Percentiles rank a stretch among this genome's conserved stretches.
These are phyloP conservation scores for Amanita subjunquillea DNA, from an alignment of 768 basidiomycete genomes.

Conservation along the genomic window DNA sequence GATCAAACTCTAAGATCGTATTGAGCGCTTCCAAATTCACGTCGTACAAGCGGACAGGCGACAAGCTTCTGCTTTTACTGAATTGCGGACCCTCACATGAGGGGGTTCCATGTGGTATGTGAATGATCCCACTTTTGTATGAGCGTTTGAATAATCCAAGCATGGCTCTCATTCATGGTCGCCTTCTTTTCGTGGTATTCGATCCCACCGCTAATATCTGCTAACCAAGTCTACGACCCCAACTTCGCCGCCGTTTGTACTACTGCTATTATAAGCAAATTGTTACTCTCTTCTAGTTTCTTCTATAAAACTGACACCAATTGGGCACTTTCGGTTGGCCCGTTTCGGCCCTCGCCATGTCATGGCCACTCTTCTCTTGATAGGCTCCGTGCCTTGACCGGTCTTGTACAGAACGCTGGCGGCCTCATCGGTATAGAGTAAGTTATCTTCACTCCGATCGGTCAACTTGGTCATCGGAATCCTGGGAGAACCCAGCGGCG, in stretches of 20 bases:
- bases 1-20: neutral
- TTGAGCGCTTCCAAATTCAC: neutral
- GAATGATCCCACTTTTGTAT: too few relatives aligned
- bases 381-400: slow-evolving; percentile 47
- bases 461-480: slow-evolving; percentile 44
- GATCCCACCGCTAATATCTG: neutral
- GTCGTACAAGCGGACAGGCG: neutral
- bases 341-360: slow-evolving; percentile 43
- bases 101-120: neutral
- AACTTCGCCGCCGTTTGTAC: neutral
- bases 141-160: neutral
- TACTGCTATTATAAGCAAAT: neutral
- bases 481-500: slow-evolving; percentile 27
- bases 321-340: slow-evolving; percentile 34
- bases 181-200: slow-evolving; percentile 2
- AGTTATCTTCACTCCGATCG: neutral
- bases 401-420: slow-evolving; percentile 27
- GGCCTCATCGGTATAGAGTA: slow-evolving; percentile 11
- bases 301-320: neutral
- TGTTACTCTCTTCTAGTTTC: neutral
- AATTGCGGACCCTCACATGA: neutral
- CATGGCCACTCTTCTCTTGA: slow-evolving; percentile 41
- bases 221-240: neutral
- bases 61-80: neutral
- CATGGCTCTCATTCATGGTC: slow-evolving; percentile 2